Evolutionary conservation across 2,329 filamentous ascomycete genomes (phyloP), one percentile per base, ranked within the genome.

Genomic region (Fusarium humuli): DNA sequence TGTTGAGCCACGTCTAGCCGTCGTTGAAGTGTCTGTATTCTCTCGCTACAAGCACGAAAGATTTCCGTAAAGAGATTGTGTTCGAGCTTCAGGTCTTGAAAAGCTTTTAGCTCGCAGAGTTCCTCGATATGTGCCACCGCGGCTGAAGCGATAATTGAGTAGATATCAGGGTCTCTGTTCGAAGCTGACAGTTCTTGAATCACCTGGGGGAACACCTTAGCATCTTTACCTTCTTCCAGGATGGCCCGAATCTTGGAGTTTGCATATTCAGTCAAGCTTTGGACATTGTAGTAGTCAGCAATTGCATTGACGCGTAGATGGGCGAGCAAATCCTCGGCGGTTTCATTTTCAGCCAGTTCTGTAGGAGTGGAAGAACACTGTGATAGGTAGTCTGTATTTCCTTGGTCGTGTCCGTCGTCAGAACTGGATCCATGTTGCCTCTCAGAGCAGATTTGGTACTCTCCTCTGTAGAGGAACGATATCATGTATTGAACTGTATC

Each of bases 251-350:
- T 29, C 7, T 56, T 56, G 5, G 4, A 3, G 1, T 34, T 55
- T 8, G 56, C 23, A 3, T 55, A 48, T 7, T 20, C 6, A 0
- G 5, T 12, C n/a, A 63, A 14, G 6, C 10, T 46, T 1, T 8
- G 7, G n/a, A 59, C 40, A 16, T 46, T 29, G 23, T 59, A 59
- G 25, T 59, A 54, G n/a, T 59, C 48, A 10, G 47, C 57, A 14
- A 59, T 46, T 23, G 47, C 46, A 34, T 49, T 57, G n/a, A 57
- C 37, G 12, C 45, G 45, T 9, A 57, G 20, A 23, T 57, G 45
- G 3, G 34, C n/a, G 5, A 48, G 4, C 14, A 57, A 11, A 3
- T 3, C 29, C 2, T 57, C 8, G 32, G 12, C 16, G 11, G 3
- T 48, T 22, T 25, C 25, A 25, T 25, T 25, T 25, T 25, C 25